Evolutionary conservation across 768 basidiomycete genomes (phyloP), one percentile per base, ranked within the genome.

Genomic region (Gloeopeniophorella convolvens): DNA sequence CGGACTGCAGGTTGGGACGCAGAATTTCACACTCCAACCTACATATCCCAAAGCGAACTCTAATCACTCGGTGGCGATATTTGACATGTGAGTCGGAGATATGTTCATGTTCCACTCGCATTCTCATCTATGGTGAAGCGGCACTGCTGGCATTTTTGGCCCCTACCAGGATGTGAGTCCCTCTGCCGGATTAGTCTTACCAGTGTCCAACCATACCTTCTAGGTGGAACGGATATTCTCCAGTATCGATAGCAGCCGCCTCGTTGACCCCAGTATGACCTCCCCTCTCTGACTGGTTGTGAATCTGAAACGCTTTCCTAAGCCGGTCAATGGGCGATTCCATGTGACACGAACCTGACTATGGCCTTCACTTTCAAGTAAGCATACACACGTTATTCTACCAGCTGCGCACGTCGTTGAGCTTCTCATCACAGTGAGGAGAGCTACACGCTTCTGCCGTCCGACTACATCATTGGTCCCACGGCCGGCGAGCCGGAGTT

Each of bases 381-480:
- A 40, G 75, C 58, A 13, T 8, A 16, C 18, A 54, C n/a, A 32
- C 8, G 4, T 41, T n/a, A n/a, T 9, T 5, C 16, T 26, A 34
- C 35, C 20, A 13, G 12, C 11, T 7, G 23, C 31, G 18, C 23
- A 36, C 9, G 5, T 50, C 28, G 47, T 33, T 23, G 10, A 9
- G 12, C 30, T 23, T 9, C 6, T 13, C 11, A 8, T 39, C 45
- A 24, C 54, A 80, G 79, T 9, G 62, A 62, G 10, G 62, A 61
- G 45, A 78, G 73, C 32, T 89, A 83, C 59, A 74, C 78, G 0
- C 63, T 90, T 16, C 74, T 82, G 51, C 87, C 88, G 2, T 79
- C 81, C 1, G 87, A 90, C 62, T 90, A 86, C 58, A 63, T 90
- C 40, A 82, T 89, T 45, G 88, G 85, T 18, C 82, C 82, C 44